Base-by-base conservation (phyloP, 2,329 filamentous ascomycete species). In the Xylariaceae sp. region DNA sequence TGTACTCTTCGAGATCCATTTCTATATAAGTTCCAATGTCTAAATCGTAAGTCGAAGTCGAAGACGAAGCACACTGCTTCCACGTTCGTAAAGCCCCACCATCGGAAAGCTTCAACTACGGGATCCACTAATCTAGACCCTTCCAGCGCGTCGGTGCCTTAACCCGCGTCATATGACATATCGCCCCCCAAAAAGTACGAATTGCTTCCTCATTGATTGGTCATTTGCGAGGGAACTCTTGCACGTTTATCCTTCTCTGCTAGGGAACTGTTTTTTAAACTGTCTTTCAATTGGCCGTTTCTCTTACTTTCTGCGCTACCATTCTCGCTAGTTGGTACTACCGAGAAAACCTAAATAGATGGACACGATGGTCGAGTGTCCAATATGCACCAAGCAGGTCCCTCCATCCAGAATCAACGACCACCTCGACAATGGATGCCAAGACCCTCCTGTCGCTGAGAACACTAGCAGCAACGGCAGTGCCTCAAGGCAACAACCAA, bases 381-480 rank as follows among this genome's bases (percentile, higher is more conserved):
- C 90, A 14, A 87, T 91, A 55, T 95, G 90, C 72, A 75, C 79
- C 61, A 85, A 86, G 58, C 72, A 76, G 45, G 88, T 93, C 58
- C 84, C 80, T 54, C 70, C 84, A 54, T 71, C 72, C 60, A 79
- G 85, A 55, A 97, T 97, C 73, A 97, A 97, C 69, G 76, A 77
- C 55, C 92, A 97, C 67, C 82, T 97, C 62, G 93, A 97, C 69
- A 92, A 88, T 22, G 79, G 79, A 53, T 97, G 92, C 70, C 67
- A 78, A 49, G 79, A 83, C 33, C 48, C 51, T 40, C 56, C 48
- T 61, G 71, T 55, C 56, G 54, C 45, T 22, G 52, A 61, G n/a
- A 60, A 61, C 37, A 61, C 57, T 37, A 64, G 52, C 38, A 65
- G 60, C 36, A 60, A 60, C 47, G 55, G 68, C 17, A 64, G 60